These are phyloP conservation scores for Verticillium alfalfae DNA, from an alignment of 2,329 filamentous ascomycete species.

Conservation along the genomic window DNA sequence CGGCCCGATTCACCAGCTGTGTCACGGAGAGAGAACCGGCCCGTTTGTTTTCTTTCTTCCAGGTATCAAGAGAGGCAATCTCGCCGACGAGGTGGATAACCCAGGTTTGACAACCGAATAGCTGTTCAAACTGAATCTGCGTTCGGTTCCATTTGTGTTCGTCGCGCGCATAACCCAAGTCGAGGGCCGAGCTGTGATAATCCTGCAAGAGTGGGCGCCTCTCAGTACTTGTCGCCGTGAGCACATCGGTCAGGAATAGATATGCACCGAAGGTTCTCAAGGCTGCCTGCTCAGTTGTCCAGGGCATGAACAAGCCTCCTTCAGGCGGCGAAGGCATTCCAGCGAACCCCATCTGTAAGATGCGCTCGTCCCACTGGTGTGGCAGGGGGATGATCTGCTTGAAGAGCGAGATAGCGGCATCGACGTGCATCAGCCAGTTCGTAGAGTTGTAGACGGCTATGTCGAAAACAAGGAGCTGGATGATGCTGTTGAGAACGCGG, in stretches of 20 bases:
- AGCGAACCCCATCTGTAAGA: constrained; percentile 16
- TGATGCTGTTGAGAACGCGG: constrained; percentile 41
- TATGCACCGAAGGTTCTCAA: constrained; percentile 41
- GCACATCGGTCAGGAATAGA: constrained; percentile 43
- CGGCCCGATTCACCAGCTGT: constrained; percentile 31
- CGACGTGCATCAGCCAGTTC: constrained; percentile 45
- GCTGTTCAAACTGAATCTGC: constrained; percentile 30
- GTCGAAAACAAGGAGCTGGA: constrained; percentile 51
- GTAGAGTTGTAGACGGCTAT: constrained; percentile 36
- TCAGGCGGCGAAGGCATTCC: not conserved
- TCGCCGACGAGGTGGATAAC: constrained; percentile 48
- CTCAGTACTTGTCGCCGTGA: constrained; percentile 41
- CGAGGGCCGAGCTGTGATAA: constrained; percentile 34
- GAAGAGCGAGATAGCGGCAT: constrained; percentile 44
- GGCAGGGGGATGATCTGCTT: constrained; percentile 34
- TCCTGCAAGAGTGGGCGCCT: constrained; percentile 32
- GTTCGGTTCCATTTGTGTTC: constrained; percentile 16
- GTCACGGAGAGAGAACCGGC: constrained; percentile 36
- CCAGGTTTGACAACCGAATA: constrained; percentile 41
- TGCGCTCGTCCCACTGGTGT: constrained; percentile 27
- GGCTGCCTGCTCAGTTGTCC: constrained; percentile 39
- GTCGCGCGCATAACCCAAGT: constrained; percentile 16
- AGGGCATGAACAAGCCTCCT: constrained; percentile 19
- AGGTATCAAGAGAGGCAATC: constrained; percentile 46
- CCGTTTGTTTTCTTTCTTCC: constrained; percentile 44